phyloP scores from a whole-genome alignment of 306 rosid genomes.

The apple (Malus domestica) region ASM211411v1 NC_041804.1:25493501-25494000 shows the following conservation, averaged over 20 bases:
- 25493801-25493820: neutral
- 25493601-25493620: neutral
- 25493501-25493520: conserved; percentile 2
- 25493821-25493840: neutral
- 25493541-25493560: neutral
- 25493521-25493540: neutral
- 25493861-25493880: conserved; percentile 27
- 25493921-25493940: conserved; percentile 15
- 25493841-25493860: conserved; percentile 28
- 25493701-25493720: neutral
- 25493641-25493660: conserved; percentile 17
- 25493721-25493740: neutral
- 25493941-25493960: neutral
- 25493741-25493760: neutral
- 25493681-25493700: neutral
- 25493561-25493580: neutral
- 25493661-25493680: neutral
- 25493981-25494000: neutral
- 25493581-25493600: neutral
- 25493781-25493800: neutral
- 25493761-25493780: neutral
- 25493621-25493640: conserved; percentile 21
- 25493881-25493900: conserved; percentile 11
- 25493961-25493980: neutral
- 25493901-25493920: conserved; percentile 16